A percentile compares a stretch with the other conserved stretches of the same genome.
Evolutionary conservation across 2,329 filamentous ascomycete species (phyloP).

Genomic region (Leptographium lundbergii): DNA sequence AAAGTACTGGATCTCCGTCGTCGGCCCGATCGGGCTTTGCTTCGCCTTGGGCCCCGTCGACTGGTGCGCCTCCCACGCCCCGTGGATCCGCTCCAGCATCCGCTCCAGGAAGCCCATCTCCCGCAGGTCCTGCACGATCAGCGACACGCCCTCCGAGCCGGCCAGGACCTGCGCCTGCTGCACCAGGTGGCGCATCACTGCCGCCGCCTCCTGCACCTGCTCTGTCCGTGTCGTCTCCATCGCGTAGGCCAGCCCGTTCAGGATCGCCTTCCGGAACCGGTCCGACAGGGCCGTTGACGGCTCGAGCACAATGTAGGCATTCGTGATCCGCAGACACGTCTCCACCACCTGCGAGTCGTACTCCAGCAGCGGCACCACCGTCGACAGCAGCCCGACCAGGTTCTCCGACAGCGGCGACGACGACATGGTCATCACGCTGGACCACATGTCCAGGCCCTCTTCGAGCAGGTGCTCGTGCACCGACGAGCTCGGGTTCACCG

Average conservation of each 20-base stretch:
- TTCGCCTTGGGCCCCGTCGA: conserved; percentile 64
- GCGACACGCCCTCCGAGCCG: conserved; percentile 43
- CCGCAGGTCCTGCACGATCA: conserved; percentile 54
- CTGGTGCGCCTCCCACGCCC: conserved; percentile 62
- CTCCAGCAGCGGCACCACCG: conserved; percentile 53
- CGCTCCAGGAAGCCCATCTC: conserved; percentile 49
- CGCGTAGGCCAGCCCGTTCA: conserved; percentile 34
- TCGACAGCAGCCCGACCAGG: conserved; percentile 49
- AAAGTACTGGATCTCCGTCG: conserved; percentile 77
- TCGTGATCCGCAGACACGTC: conserved; percentile 50
- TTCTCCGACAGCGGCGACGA: conserved; percentile 47
- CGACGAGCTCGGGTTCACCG: conserved; percentile 63
- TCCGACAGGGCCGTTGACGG: conserved; percentile 53
- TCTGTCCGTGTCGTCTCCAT: conserved; percentile 44
- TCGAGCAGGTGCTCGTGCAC: conserved; percentile 75
- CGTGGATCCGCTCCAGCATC: conserved; percentile 53
- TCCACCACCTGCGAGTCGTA: conserved; percentile 51
- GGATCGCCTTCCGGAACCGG: conserved; percentile 35
- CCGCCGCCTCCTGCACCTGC: conserved; percentile 42
- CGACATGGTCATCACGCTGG: conserved; percentile 56
- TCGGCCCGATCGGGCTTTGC: conserved; percentile 52
- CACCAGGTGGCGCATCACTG: conserved; percentile 53
- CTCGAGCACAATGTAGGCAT: conserved; percentile 59
- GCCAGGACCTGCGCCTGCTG: conserved; percentile 50
- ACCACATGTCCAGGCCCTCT: conserved; percentile 85